These are phyloP conservation scores for Verticillium tricorpus DNA, from an alignment of 2,329 filamentous ascomycete genomes.

Conservation along the genomic window DNA sequence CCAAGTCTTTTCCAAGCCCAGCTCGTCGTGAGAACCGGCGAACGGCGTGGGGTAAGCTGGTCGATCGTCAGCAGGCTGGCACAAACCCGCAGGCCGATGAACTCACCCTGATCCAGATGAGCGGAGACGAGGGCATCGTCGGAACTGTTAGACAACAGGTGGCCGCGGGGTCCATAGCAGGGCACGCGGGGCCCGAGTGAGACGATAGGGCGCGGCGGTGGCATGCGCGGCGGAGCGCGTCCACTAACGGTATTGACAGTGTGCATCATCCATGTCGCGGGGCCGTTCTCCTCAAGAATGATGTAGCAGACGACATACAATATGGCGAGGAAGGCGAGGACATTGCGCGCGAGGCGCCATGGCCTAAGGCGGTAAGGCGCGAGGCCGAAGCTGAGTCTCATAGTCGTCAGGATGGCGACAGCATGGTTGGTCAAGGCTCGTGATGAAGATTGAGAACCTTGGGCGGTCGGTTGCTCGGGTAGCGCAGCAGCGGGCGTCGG, in stretches of 20 bases:
- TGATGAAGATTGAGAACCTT: not conserved
- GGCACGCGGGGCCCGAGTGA: slow-evolving; percentile 11
- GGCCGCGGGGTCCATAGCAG: slow-evolving; percentile 21
- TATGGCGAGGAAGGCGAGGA: not conserved
- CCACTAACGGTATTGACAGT: not conserved
- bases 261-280: slow-evolving; percentile 1
- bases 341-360: not conserved
- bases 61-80: not conserved
- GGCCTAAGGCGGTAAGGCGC: not conserved
- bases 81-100: not conserved
- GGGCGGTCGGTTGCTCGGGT: not conserved
- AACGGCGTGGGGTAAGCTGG: slow-evolving; percentile 24
- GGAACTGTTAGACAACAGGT: slow-evolving; percentile 17
- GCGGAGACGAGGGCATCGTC: slow-evolving; percentile 20
- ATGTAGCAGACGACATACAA: not conserved
- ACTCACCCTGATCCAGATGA: slow-evolving; percentile 10
- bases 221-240: not conserved
- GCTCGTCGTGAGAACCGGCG: slow-evolving; percentile 23
- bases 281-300: slow-evolving; percentile 1
- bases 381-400: not conserved
- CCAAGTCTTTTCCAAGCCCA: slow-evolving; percentile 23
- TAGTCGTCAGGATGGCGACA: not conserved
- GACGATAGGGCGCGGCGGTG: not conserved
- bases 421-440: not conserved
- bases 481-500: not conserved